Conservation (phyloP, 495 filamentous ascomycete genomes). For the Xylaria telfairii region DNA sequence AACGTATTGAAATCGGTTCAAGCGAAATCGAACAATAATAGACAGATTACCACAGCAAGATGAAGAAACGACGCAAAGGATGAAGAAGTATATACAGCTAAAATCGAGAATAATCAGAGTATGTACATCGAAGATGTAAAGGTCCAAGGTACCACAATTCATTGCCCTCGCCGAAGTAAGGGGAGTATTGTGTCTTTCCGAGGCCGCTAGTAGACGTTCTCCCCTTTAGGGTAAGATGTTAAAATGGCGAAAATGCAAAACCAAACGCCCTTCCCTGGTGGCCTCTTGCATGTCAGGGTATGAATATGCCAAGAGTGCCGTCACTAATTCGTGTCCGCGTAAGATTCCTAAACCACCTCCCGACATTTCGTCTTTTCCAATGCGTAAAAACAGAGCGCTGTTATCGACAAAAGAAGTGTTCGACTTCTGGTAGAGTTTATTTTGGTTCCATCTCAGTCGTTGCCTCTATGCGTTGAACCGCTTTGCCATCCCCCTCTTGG, state of each 20-base stretch:
- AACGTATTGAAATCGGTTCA: neutral
- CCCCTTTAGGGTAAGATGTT: conserved; percentile 14
- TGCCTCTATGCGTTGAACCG: conserved; percentile 33
- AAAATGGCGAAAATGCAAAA: conserved; percentile 15
- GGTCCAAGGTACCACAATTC: neutral
- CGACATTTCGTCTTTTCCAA: neutral
- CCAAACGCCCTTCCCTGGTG: conserved; percentile 15
- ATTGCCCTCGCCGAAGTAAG: neutral
- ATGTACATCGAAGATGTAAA: conserved; percentile 23
- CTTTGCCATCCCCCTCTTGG: conserved; percentile 16
- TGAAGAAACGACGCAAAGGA: neutral
- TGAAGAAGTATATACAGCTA: conserved; percentile 24
- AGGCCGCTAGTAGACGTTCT: conserved; percentile 4
- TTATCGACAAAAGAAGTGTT: conserved; percentile 8
- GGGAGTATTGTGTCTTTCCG: conserved; percentile 6
- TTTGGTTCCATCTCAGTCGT: neutral
- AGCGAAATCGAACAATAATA: neutral
- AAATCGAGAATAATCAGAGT: conserved; percentile 25
- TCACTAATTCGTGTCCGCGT: conserved; percentile 22
- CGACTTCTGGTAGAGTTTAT: neutral
- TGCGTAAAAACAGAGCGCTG: conserved; percentile 5
- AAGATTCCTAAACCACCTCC: conserved; percentile 6
- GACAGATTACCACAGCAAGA: neutral
- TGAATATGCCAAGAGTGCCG: conserved; percentile 8
- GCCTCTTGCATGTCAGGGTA: conserved; percentile 15